These are phyloP conservation scores for Dactylellina parvicollis DNA, from an alignment of 2,329 filamentous ascomycete species.

Conservation along the genomic window DNA sequence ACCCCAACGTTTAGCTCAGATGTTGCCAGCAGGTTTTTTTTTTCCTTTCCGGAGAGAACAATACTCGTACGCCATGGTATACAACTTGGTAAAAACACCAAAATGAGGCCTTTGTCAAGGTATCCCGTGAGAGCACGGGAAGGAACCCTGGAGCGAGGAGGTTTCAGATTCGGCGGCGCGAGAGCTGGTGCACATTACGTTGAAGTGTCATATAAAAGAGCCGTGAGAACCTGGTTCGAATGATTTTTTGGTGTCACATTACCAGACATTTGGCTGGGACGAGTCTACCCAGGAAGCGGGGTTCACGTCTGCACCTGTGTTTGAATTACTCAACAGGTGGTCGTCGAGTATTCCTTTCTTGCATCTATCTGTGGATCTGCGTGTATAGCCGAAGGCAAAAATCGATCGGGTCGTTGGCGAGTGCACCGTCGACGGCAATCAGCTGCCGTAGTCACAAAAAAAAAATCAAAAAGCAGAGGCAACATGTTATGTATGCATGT, in stretches of 20 bases:
- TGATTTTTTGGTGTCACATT: conserved; percentile 51
- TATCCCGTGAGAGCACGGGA: conserved; percentile 29
- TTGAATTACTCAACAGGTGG: conserved; percentile 3
- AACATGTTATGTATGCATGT: too few species aligned
- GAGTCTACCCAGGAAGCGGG: conserved; percentile 2
- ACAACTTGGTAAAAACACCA: too few species aligned
- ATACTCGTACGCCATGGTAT: too few species aligned
- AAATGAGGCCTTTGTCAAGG: too few species aligned
- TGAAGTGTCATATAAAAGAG: conserved; percentile 40
- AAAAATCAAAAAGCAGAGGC: neutral
- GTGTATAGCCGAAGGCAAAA: conserved; percentile 7
- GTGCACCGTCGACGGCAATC: conserved; percentile 5
- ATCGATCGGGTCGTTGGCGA: neutral
- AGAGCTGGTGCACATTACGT: conserved; percentile 17
- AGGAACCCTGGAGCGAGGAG: conserved; percentile 26
- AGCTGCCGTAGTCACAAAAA: conserved; percentile 2
- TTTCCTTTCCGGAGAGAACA: too few species aligned
- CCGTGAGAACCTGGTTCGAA: conserved; percentile 44
- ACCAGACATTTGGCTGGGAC: conserved; percentile 35
- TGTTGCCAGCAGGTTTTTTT: conserved; percentile 43
- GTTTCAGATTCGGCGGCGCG: conserved; percentile 39
- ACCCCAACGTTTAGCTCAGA: conserved; percentile 29
- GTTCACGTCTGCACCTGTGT: too few species aligned
- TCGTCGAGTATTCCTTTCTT: neutral
- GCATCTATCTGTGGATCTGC: neutral